Conservation (phyloP, 176 grass and related monocot species). For the Ensete glaucum region DNA sequence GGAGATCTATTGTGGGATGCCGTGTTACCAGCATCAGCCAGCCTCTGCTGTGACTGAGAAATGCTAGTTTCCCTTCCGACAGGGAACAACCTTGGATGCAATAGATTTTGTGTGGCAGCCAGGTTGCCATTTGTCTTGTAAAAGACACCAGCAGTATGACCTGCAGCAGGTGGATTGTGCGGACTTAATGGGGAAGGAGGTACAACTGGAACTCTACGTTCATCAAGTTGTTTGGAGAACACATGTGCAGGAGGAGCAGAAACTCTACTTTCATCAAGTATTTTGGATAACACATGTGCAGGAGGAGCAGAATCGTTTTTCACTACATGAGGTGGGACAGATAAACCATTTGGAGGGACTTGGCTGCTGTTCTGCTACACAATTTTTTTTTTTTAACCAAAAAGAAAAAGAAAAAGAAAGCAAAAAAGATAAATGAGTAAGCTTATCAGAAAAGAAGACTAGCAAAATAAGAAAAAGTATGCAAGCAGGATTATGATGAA, state of each 20-base stretch:
- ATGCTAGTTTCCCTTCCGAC: slow-evolving; percentile 7
- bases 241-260: not conserved
- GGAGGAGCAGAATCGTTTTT: slow-evolving; percentile 8
- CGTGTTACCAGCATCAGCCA: slow-evolving; percentile 27
- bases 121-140: slow-evolving; percentile 5
- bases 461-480: not conserved
- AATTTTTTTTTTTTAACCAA: not conserved
- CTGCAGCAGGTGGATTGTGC: slow-evolving; percentile 24
- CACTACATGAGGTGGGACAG: slow-evolving; percentile 2
- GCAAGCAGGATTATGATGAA: not conserved
- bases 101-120: not conserved
- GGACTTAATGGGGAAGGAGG: slow-evolving; percentile 19
- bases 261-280: not conserved
- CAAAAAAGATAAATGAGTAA: not conserved
- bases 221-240: slow-evolving; percentile 5
- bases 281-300: slow-evolving; percentile 4
- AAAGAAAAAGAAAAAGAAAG: not conserved
- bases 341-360: slow-evolving; percentile 11
- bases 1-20: slow-evolving; percentile 21
- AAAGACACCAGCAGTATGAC: slow-evolving; percentile 5
- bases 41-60: not conserved
- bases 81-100: not conserved
- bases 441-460: not conserved
- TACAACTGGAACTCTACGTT: slow-evolving; percentile 11
- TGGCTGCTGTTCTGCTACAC: slow-evolving; percentile 5